A percentile compares a stretch with the other conserved stretches of the same genome.
phyloP scores from a whole-genome alignment of 768 basidiomycete genomes.

The Suillus lakei region DNA sequence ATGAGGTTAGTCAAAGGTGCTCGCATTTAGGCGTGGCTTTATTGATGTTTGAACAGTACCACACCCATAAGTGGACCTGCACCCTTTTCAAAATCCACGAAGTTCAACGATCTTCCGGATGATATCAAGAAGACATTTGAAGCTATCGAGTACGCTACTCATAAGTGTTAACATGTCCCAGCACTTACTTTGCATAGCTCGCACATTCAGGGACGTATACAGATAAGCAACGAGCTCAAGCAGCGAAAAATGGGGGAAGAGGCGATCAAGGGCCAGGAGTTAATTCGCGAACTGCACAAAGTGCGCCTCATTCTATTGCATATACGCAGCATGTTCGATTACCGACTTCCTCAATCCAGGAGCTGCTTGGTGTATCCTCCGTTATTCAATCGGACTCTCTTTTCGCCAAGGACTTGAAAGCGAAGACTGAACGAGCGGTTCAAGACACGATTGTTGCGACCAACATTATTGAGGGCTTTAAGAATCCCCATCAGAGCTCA shows the following conservation, averaged over 20 bases:
- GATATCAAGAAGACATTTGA: slow-evolving; percentile 67
- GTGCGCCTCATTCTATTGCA: slow-evolving; percentile 37
- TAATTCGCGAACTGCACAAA: slow-evolving; percentile 69
- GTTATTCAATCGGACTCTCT: slow-evolving; percentile 69
- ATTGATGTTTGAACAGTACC: slow-evolving; percentile 20
- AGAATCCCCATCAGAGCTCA: slow-evolving; percentile 72
- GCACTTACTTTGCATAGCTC: slow-evolving; percentile 44
- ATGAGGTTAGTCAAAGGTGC: slow-evolving; percentile 30
- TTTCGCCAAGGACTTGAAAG: slow-evolving; percentile 70
- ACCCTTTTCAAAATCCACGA: slow-evolving; percentile 56
- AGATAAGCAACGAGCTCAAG: slow-evolving; percentile 80
- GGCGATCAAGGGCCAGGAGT: slow-evolving; percentile 71
- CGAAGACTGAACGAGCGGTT: slow-evolving; percentile 76
- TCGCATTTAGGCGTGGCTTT: neutral
- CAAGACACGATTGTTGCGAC: slow-evolving; percentile 82
- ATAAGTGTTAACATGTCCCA: neutral
- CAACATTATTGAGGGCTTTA: slow-evolving; percentile 78
- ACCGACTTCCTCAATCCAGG: slow-evolving; percentile 47
- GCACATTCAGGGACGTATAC: slow-evolving; percentile 76
- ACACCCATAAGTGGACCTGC: slow-evolving; percentile 34
- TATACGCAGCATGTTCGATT: neutral
- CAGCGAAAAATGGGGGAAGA: slow-evolving; percentile 79
- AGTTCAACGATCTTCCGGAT: slow-evolving; percentile 85
- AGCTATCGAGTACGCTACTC: slow-evolving; percentile 62
- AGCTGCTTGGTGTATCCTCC: slow-evolving; percentile 63